These are phyloP conservation scores for Turnera subulata DNA, from an alignment of 345 rosid genomes.

Conservation along the genomic window DNA sequence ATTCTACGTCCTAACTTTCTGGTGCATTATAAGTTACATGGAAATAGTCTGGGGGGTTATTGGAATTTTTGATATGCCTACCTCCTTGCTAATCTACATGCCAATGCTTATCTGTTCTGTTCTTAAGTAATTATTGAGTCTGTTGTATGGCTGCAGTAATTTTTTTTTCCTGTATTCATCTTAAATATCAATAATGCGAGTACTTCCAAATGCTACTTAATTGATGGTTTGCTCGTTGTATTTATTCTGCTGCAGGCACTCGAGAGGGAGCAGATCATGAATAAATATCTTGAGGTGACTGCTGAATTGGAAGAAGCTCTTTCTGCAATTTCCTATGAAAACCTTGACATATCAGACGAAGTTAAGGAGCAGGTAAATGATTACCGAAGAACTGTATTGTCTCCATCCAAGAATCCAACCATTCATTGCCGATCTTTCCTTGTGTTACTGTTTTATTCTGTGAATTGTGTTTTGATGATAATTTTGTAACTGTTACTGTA, in stretches of 20 bases:
- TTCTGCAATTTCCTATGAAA: constrained; percentile 57
- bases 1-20: too few relatives aligned
- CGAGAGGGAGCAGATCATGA: constrained; percentile 74
- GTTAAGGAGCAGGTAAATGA: constrained; percentile 85
- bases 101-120: too few relatives aligned
- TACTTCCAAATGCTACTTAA: neutral
- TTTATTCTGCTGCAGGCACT: constrained; percentile 50
- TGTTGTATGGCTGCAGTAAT: too few relatives aligned
- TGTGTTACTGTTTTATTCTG: neutral
- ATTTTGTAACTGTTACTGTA: constrained; percentile 3
- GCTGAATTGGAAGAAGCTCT: constrained; percentile 64
- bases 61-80: too few relatives aligned
- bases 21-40: too few relatives aligned
- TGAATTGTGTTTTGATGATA: constrained; percentile 7
- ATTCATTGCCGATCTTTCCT: too few relatives aligned
- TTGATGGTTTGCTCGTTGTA: neutral
- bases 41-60: too few relatives aligned
- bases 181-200: neutral
- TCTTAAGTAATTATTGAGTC: too few relatives aligned
- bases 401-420: neutral
- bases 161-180: neutral
- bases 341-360: constrained; percentile 91
- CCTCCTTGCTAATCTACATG: too few relatives aligned
- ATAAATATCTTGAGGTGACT: constrained; percentile 62
- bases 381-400: neutral